Evolutionary conservation across 1,139 yeast genomes (phyloP), one percentile per base, ranked within the genome.

Genomic region (Waltiozyma sp.): DNA sequence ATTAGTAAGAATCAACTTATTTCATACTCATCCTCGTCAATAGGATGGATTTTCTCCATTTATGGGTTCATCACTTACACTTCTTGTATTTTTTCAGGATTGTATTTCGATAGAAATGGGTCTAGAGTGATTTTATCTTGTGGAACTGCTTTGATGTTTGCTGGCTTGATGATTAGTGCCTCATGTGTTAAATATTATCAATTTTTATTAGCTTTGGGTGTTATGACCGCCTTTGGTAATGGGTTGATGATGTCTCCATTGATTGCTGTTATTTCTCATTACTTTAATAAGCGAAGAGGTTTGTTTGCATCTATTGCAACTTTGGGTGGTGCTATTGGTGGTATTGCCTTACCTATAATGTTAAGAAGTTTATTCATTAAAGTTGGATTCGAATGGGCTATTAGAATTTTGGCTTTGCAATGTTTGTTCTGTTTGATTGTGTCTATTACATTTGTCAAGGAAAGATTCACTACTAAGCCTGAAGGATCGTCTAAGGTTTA

Each of bases 41-140:
- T 77, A 1, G 77, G 87, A 7, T 82, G 89, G 91, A 75, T 83
- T 43, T 80, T 82, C 55, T 77, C 88, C 3, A 62, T 81, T 16
- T 79, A 73, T 53, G 55, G 79, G 34, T 77, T 80, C 18, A 64
- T 80, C 23, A 66, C 77, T 52, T 78, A 76, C 55, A 65, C 77
- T 41, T 74, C 79, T 13, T 74, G 77, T 4, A 72, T 80, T 24
- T 58, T 80, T 31, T 72, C 80, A 34, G 89, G 91, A 0, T 62
- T 65, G 4, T 57, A 61, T 41, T 75, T 75, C 49, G 81, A 75
- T 50, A 59, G 69, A 45, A 59, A 66, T 40, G 81, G 81, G 3
- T 63, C 75, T 10, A 57, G 62, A 14, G 54, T 54, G 19, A 69
- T 78, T 11, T 60, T 76, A 58, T 41, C 66, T 3, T 47, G 60